Base-by-base conservation (phyloP, 805 yeast genomes). In the Candida nonsorbophila region DNA sequence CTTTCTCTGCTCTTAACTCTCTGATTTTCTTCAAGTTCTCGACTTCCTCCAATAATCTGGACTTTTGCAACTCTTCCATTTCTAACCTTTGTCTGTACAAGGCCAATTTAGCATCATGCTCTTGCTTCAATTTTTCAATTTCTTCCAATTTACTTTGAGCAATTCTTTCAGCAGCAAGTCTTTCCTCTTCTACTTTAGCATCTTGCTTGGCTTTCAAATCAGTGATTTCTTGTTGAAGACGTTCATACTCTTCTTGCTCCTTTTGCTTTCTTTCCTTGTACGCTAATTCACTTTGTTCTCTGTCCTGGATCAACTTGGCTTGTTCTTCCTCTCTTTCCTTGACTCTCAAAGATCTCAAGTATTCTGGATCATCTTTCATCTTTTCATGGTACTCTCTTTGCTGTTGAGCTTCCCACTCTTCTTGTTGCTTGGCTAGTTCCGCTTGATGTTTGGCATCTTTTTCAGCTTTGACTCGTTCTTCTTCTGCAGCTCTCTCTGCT, bases 1-100 rank as follows among this genome's bases (percentile, higher is more conserved):
- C 56, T 39, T 58, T 62, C 32, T 63, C 65, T 30, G 53, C 63
- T 35, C 64, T 53, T 34, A 64, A 49, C 17, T 54, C 57, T 43
- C 52, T 50, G 42, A 57, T 53, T 38, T 55, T 53, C 42, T 64
- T 62, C 45, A 65, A 53, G 40, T 61, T 58, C 16, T 49, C 58
- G 32, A 54, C 57, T 44, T 59, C 71, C 26, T 53, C 67, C 41
- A 53, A 42, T 37, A 62, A 49, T 36, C 62, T 54, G 25, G 44
- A 38, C 42, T 51, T 53, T 42, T 64, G 63, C 30, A 55, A 52
- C 41, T 60, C 67, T 40, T 58, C 65, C 28, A 53, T 49, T 28
- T 53, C 57, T 36, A 57, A 46, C 33, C 49, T 47, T 25, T 51
- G 40, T 29, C 49, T 46, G 34, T 44, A 55, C 29, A 58, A 47